Evolutionary conservation across 495 filamentous ascomycete species (phyloP).

Genomic region (Aspergillus biplanus): DNA sequence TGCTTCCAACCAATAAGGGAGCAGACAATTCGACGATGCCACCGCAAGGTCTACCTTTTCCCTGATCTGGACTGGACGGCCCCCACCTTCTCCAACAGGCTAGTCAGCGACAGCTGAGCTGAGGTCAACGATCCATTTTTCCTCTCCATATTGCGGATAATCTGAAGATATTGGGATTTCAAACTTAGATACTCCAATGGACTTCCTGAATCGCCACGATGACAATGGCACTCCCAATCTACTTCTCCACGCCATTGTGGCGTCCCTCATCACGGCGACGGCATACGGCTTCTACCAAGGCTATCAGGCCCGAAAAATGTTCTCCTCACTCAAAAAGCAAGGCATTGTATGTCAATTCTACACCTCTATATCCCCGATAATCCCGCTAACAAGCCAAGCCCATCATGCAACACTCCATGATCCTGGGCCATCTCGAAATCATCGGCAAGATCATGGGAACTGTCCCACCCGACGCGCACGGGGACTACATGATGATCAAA

Average conservation of each 20-base stretch:
- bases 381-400: background rate
- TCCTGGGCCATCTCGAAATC: background rate
- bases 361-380: too few relatives aligned
- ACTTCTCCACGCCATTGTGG: background rate
- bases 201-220: background rate
- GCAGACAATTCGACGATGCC: too few relatives aligned
- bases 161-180: too few relatives aligned
- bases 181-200: background rate
- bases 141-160: too few relatives aligned
- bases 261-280: background rate
- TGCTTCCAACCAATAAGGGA: too few relatives aligned
- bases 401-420: constrained; percentile 1
- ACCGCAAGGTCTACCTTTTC: too few relatives aligned
- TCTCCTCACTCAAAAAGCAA: background rate
- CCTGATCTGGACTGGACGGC: too few relatives aligned
- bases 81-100: too few relatives aligned
- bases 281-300: background rate
- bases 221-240: background rate
- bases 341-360: background rate
- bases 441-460: background rate
- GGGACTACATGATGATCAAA: constrained; percentile 4
- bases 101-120: too few relatives aligned
- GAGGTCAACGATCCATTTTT: too few relatives aligned
- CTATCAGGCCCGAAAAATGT: background rate
- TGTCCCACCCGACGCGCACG: background rate